A percentile compares a stretch with the other conserved stretches of the same genome.
Evolutionary conservation across 768 basidiomycete genomes (phyloP).

Genomic region (Candolleomyces aberdarensis): DNA sequence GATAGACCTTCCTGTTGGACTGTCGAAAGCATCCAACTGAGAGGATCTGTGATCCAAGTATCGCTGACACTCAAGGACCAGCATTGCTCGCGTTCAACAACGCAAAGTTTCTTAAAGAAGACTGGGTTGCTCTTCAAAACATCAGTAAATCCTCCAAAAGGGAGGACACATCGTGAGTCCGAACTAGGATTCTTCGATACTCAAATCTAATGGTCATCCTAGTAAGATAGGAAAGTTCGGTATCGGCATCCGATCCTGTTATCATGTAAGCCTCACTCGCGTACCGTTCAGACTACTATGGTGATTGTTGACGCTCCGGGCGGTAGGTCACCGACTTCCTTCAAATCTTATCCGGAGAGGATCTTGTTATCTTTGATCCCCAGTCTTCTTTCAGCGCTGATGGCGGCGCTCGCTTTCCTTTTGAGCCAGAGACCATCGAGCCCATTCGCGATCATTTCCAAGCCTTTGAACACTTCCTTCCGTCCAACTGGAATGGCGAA

Average conservation of each 20-base stretch:
- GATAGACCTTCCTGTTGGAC: conserved; percentile 32
- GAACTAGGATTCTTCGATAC: too few relatives aligned
- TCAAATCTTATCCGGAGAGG: conserved; percentile 41
- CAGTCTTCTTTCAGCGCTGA: conserved; percentile 25
- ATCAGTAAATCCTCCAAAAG: conserved; percentile 31
- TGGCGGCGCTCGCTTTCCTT: conserved; percentile 29
- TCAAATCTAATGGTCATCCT: neutral
- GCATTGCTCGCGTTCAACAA: conserved; percentile 38
- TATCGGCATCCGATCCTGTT: conserved; percentile 23
- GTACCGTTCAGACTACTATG: neutral
- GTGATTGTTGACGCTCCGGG: neutral
- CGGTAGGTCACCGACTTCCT: conserved; percentile 46
- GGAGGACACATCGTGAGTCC: conserved; percentile 16
- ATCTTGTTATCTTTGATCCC: conserved; percentile 43
- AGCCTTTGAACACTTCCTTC: conserved; percentile 26
- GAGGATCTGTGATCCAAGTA: conserved; percentile 22
- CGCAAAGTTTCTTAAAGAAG: conserved; percentile 25
- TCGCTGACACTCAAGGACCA: conserved; percentile 33
- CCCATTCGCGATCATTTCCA: conserved; percentile 28
- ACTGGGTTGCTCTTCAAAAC: conserved; percentile 36
- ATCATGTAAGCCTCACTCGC: conserved; percentile 18
- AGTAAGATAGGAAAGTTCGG: conserved; percentile 27
- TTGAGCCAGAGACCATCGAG: conserved; percentile 17
- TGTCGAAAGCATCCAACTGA: conserved; percentile 19
- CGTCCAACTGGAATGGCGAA: conserved; percentile 11